Percentiles rank a stretch among this genome's conserved stretches.
These are phyloP conservation scores for Acacia pycnantha DNA, from an alignment of 331 rosid species.

Conservation along the genomic window DNA sequence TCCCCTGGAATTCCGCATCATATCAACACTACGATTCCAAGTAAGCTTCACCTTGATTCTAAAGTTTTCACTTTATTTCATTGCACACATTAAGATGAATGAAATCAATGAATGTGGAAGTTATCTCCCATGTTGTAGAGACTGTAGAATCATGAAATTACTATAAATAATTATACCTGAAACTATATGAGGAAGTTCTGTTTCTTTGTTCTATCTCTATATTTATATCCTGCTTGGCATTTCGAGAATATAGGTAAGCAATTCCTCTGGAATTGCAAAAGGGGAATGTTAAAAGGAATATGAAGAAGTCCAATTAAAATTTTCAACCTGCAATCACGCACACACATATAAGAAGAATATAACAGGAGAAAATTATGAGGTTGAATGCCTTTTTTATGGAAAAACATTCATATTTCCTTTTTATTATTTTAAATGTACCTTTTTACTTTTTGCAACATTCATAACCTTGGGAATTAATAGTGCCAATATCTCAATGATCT, in stretches of 20 bases:
- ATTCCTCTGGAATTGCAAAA: background rate
- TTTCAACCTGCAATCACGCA: background rate
- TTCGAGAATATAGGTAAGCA: conserved; percentile 5
- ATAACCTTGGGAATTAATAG: background rate
- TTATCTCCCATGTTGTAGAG: conserved; percentile 12
- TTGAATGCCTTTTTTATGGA: background rate
- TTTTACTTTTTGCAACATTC: background rate
- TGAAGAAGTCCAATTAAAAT: background rate
- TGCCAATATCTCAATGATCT: background rate
- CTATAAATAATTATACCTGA: conserved; percentile 24
- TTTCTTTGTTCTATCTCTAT: conserved; percentile 10
- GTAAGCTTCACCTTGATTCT: conserved; percentile 56
- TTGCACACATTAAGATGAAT: conserved; percentile 23
- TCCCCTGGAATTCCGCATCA: conserved; percentile 62
- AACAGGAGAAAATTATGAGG: background rate
- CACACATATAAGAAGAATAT: background rate
- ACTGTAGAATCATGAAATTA: conserved; percentile 13
- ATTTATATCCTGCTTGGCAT: conserved; percentile 25
- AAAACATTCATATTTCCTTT: background rate
- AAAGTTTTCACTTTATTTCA: conserved; percentile 9
- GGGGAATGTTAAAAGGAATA: background rate
- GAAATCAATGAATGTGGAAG: conserved; percentile 20
- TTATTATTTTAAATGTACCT: background rate
- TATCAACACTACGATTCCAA: conserved; percentile 50
- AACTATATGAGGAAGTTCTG: conserved; percentile 15